A percentile compares a stretch with the other conserved stretches of the same genome.
Conservation (phyloP, 805 yeast species). For the Zygosaccharomyces bisporus region DNA sequence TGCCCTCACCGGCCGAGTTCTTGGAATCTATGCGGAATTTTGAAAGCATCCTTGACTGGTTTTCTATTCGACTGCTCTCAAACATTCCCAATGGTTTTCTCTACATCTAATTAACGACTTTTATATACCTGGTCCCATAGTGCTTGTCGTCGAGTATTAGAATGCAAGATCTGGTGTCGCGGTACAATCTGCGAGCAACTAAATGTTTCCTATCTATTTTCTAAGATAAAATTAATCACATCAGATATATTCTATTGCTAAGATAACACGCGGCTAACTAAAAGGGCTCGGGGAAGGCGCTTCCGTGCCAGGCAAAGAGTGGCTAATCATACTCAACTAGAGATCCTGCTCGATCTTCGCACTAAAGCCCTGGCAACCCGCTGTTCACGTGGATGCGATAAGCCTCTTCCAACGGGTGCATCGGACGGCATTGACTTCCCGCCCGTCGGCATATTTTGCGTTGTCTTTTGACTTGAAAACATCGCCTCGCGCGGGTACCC, state of each 20-base stretch:
- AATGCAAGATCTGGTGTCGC: too few relatives aligned
- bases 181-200: too few relatives aligned
- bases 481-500: background rate
- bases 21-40: constrained; percentile 8
- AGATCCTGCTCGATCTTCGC: background rate
- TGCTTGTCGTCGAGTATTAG: too few relatives aligned
- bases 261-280: background rate
- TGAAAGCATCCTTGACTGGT: constrained; percentile 5
- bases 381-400: background rate
- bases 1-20: background rate
- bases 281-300: too few relatives aligned
- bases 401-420: background rate
- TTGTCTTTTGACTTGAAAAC: background rate
- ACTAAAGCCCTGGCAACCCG: background rate
- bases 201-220: background rate
- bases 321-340: background rate
- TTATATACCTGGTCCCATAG: too few relatives aligned
- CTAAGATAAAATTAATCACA: background rate
- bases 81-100: background rate
- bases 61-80: too few relatives aligned
- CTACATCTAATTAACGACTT: too few relatives aligned
- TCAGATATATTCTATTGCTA: too few relatives aligned
- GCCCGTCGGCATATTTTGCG: background rate
- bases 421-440: background rate
- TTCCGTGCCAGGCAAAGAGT: too few relatives aligned